Percentiles rank a stretch among this genome's conserved stretches.
Conservation (phyloP, 805 yeast species). For the Torulaspora franciscae region DNA sequence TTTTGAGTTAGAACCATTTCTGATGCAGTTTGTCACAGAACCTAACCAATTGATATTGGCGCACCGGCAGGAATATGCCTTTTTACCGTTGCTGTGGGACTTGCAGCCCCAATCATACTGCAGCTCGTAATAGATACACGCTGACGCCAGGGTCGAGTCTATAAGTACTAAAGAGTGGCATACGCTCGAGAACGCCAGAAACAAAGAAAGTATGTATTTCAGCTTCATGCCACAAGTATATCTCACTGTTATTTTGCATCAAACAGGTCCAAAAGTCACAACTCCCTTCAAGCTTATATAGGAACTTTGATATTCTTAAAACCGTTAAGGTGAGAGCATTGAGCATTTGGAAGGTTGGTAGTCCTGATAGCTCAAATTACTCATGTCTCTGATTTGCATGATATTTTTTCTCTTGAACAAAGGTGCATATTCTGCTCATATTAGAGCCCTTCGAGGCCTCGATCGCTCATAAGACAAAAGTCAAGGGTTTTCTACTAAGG, state of each 20-base stretch:
- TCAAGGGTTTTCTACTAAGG: no score
- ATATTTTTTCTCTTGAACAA: not conserved
- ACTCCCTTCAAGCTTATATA: not conserved
- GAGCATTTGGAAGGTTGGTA: no score
- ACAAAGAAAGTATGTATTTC: not conserved
- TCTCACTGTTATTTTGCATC: not conserved
- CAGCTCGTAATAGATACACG: slow-evolving; percentile 40
- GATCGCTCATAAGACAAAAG: not conserved
- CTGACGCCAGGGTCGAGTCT: slow-evolving; percentile 40
- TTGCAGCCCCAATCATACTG: slow-evolving; percentile 44
- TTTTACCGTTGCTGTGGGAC: slow-evolving; percentile 34
- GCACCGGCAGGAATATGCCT: slow-evolving; percentile 40
- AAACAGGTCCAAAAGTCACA: not conserved
- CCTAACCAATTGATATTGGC: slow-evolving; percentile 42
- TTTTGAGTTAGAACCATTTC: slow-evolving; percentile 32
- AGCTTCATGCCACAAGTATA: not conserved
- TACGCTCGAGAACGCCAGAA: not conserved
- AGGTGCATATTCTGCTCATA: not conserved
- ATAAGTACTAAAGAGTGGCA: slow-evolving; percentile 17
- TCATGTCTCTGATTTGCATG: not conserved
- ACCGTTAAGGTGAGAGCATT: no score
- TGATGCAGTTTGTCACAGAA: slow-evolving; percentile 41
- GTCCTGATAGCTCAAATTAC: not conserved
- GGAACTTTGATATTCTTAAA: not conserved
- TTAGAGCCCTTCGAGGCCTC: not conserved